Evolutionary conservation across 2,329 filamentous ascomycete species (phyloP), one percentile per base, ranked within the genome.

Genomic region (Sordariomycetes sp.): DNA sequence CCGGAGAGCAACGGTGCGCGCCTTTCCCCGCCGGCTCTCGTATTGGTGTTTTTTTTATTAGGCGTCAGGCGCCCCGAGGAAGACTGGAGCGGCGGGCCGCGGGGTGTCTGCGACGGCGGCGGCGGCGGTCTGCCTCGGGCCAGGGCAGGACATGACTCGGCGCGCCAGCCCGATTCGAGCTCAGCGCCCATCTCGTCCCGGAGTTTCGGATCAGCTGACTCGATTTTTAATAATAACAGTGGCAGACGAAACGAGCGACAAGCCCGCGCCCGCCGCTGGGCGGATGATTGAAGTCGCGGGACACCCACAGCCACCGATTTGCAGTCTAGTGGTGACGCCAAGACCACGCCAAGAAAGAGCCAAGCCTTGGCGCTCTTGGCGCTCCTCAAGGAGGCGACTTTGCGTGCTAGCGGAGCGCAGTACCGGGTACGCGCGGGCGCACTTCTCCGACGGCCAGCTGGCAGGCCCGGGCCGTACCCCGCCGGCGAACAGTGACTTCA

Each of bases 331-430:
- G 46, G 55, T 40, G 18, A 53, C 40, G 57, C 57, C 57, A 58
- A 58, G 57, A 20, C 32, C 24, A 54, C 35, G 57, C 57, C 57
- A 58, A 58, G 57, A 20, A 16, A 34, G 46, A 35, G 57, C 57
- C 57, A 54, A 58, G 57, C 35, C 57, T 58, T 58, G 52, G 57
- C 51, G 34, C 16, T 43, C 57, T 58, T 58, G 57, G 57, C 57
- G 22, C 40, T 32, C 43, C 37, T 35, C 48, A 46, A 48, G n/a
- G 51, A 54, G 50, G 51, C 52, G 56, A 53, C 56, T 53, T 16
- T 7, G 16, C 28, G 1, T 18, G 28, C 48, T 58, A 53, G 20
- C 54, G n/a, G 18, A 7, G 6, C 5, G 16, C 14, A 10, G 54
- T 57, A 57, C 18, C 24, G 3, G 18, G 20, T 20, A 43, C 37